These are phyloP conservation scores for Ehretia macrophylla DNA, from an alignment of 257 asterid species.

Conservation along the genomic window DNA sequence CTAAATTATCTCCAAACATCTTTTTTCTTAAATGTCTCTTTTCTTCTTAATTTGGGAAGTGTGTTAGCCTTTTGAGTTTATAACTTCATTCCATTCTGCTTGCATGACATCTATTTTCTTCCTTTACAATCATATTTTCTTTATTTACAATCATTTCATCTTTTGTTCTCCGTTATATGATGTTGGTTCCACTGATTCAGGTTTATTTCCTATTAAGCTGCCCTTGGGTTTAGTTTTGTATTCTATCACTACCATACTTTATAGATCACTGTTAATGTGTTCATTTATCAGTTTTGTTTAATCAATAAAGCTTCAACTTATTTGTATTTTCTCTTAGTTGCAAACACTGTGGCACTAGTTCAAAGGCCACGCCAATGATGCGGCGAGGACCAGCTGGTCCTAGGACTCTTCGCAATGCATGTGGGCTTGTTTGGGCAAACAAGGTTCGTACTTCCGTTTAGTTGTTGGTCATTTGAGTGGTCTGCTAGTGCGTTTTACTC, in stretches of 20 bases:
- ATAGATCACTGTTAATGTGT: background rate
- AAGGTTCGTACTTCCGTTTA: conserved; percentile 25
- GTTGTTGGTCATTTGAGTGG: background rate
- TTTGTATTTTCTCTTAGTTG: conserved; percentile 26
- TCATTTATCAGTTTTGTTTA: background rate
- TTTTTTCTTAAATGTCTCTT: background rate
- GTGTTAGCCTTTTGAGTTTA: no score
- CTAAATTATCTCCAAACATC: background rate
- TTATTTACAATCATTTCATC: no score
- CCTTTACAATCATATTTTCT: no score
- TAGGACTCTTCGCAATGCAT: conserved; percentile 51
- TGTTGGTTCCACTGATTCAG: no score
- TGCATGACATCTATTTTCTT: no score
- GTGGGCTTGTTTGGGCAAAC: conserved; percentile 50
- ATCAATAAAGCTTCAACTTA: background rate
- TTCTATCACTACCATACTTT: no score
- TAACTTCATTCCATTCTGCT: no score
- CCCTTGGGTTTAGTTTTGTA: no score
- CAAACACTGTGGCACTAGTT: conserved; percentile 39
- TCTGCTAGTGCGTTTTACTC: background rate
- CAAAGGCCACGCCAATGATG: conserved; percentile 45
- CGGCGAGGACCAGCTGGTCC: conserved; percentile 50
- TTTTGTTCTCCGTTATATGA: no score
- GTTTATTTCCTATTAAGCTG: no score
- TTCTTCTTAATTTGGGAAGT: background rate